phyloP scores from a whole-genome alignment of 768 basidiomycete genomes.

The Cystoderma amianthinum region DNA sequence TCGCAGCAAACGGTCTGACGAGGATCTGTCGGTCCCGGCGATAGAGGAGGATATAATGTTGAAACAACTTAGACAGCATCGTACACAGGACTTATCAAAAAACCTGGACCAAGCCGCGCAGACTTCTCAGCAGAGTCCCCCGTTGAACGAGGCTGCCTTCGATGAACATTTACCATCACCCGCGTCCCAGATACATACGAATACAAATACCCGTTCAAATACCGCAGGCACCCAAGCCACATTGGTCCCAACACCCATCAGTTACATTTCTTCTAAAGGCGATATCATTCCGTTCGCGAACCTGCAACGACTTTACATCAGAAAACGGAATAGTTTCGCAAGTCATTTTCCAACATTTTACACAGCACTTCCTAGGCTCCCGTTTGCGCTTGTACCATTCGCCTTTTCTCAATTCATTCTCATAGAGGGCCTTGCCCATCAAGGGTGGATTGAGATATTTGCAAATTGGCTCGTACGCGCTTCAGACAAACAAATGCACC shows the following conservation, averaged over 20 bases:
- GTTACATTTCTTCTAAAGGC: conserved; percentile 1
- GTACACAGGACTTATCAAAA: neutral
- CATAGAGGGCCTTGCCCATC: conserved; percentile 63
- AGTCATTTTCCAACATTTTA: conserved; percentile 54
- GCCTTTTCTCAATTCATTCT: conserved; percentile 86
- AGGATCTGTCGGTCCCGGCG: conserved; percentile 4
- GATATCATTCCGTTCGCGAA: neutral
- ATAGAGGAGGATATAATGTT: conserved; percentile 7
- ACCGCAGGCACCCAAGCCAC: conserved; percentile 4
- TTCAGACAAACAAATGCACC: conserved; percentile 22
- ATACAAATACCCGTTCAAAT: conserved; percentile 9
- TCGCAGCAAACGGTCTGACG: conserved; percentile 9
- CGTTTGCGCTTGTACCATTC: conserved; percentile 72
- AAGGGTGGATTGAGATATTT: conserved; percentile 82
- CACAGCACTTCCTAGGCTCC: conserved; percentile 51
- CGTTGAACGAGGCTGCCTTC: conserved; percentile 1
- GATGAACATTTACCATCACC: neutral
- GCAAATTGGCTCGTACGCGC: conserved; percentile 46
- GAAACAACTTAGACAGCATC: conserved; percentile 10
- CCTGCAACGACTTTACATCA: conserved; percentile 4
- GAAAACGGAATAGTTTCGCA: conserved; percentile 9
- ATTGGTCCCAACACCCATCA: neutral
- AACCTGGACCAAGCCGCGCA: neutral
- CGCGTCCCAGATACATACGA: conserved; percentile 4
- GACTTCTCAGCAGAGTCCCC: neutral